These are phyloP conservation scores for Colletotrichum echinochloae DNA, from an alignment of 2,329 filamentous ascomycete genomes.

Conservation along the genomic window DNA sequence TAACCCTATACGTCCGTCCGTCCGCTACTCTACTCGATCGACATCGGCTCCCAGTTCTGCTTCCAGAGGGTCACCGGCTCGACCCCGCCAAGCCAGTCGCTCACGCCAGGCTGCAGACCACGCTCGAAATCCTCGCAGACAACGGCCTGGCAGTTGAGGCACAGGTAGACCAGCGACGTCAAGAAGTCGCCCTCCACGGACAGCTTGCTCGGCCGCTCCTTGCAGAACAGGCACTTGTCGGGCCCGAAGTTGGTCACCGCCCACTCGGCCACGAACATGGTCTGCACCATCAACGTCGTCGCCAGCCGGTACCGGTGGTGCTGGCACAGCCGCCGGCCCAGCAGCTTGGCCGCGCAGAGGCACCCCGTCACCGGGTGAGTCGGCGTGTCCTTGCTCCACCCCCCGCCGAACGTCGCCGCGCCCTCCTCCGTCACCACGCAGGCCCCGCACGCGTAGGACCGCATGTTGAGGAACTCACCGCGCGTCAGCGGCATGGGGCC, in stretches of 20 bases:
- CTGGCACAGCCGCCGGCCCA: conserved; percentile 49
- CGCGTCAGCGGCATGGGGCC: conserved; percentile 31
- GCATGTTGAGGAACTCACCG: conserved; percentile 48
- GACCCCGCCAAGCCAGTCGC: conserved; percentile 38
- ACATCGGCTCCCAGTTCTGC: conserved; percentile 17
- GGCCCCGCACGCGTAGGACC: conserved; percentile 51
- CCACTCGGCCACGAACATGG: conserved; percentile 47
- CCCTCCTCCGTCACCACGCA: conserved; percentile 44
- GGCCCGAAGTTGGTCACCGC: conserved; percentile 43
- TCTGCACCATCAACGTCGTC: conserved; percentile 43
- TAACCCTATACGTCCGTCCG: neutral
- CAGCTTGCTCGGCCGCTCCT: conserved; percentile 33
- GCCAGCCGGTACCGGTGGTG: conserved; percentile 50
- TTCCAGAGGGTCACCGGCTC: conserved; percentile 8
- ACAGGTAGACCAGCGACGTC: conserved; percentile 47
- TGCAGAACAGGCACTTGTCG: conserved; percentile 50
- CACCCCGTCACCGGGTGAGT: conserved; percentile 51
- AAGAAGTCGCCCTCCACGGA: conserved; percentile 25
- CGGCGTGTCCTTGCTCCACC: neutral
- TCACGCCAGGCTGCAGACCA: conserved; percentile 18
- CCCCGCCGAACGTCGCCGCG: conserved; percentile 11
- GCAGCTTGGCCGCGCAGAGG: conserved; percentile 51
- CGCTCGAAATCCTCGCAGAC: conserved; percentile 36
- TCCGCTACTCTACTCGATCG: neutral
- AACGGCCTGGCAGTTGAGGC: conserved; percentile 49